Base-by-base conservation (phyloP, 2,329 filamentous ascomycete species). In the Ceratocystiopsis sp. region DNA sequence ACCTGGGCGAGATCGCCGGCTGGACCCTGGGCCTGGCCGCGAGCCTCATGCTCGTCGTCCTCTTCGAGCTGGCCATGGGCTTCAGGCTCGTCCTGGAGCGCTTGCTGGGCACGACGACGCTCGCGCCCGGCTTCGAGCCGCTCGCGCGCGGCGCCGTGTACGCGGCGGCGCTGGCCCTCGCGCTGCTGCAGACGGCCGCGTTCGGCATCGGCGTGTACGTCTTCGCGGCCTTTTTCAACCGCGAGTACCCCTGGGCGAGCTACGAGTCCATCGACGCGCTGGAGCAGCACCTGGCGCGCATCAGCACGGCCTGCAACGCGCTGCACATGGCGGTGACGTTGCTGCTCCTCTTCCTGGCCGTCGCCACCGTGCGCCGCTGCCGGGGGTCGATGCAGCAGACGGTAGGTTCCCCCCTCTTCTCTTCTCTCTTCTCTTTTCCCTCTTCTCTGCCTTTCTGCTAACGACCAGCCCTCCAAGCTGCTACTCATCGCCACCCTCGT, bases 401-500 rank as follows among this genome's bases (percentile, higher is more conserved):
- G 13, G 21, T 40, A 40, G 25, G 17, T 40, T 34, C 34, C 18
- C 38, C 16, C 32, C 29, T 18, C 16, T 21, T 21, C 8, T 35
- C 35, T 10, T 41, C 14, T 41, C 32, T 33, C 14, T 19, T n/a
- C n/a, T n/a, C 12, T 18, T 15, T 42, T 9, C n/a, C 6, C n/a
- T 11, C 5, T 37, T 4, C 17, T 37, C 7, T 17, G 17, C 13
- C 35, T 7, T n/a, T 17, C 16, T 4, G 19, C 36, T 37, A 6
- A 15, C 17, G 15, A 3, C 8, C 38, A 45, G 55, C 45, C 48
- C 6, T 41, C 63, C 52, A 14, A 59, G 53, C 12, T 61, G 52
- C 40, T 59, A 53, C 19, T 63, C 49, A 16, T 57, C 53, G 39
- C 59, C 50, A 40, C 59, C 50, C n/a, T 56, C 46, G 44, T 59